A percentile compares a stretch with the other conserved stretches of the same genome.
Evolutionary conservation across 768 basidiomycete genomes (phyloP).

Genomic region (Fistulinella prunicolor): DNA sequence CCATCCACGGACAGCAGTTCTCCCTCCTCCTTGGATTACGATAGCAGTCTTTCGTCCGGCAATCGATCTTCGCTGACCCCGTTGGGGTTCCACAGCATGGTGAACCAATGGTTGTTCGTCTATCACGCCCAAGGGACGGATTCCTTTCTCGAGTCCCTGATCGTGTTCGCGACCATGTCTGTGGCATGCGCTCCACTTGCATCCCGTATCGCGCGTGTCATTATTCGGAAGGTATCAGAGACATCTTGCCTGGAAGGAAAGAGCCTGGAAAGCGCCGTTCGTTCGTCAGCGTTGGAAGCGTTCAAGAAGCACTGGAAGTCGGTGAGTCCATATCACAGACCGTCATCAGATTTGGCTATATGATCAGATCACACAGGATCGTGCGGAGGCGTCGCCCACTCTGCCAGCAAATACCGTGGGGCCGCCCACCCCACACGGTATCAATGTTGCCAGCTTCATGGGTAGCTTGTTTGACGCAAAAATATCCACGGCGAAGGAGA

Average conservation of each 20-base stretch:
- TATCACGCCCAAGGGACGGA: constrained; percentile 18
- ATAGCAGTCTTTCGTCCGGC: constrained; percentile 12
- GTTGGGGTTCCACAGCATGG: constrained; percentile 13
- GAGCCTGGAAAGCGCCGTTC: constrained; percentile 9
- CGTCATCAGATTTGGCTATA: not conserved
- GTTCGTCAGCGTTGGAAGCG: constrained; percentile 9
- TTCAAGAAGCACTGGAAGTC: constrained; percentile 16
- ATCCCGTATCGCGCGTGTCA: constrained; percentile 12
- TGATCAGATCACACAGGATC: too few relatives aligned
- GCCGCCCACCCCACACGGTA: constrained; percentile 5
- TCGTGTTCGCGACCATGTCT: constrained; percentile 15
- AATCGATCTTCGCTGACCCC: not conserved
- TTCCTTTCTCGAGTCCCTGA: constrained; percentile 14
- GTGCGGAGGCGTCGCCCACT: too few relatives aligned
- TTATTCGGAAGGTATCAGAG: constrained; percentile 5
- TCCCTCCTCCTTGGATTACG: constrained; percentile 8
- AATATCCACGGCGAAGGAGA: constrained; percentile 25
- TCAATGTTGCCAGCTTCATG: constrained; percentile 33
- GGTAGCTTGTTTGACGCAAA: constrained; percentile 31
- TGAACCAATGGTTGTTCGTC: constrained; percentile 21
- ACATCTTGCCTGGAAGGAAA: constrained; percentile 13
- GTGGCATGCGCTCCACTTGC: constrained; percentile 12
- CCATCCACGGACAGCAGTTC: not conserved
- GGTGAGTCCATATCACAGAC: constrained; percentile 10
- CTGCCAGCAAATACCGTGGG: not conserved